Percentiles rank a stretch among this genome's conserved stretches.
These are phyloP conservation scores for Striga hermonthica DNA, from an alignment of 305 asterid species.

Conservation along the genomic window DNA sequence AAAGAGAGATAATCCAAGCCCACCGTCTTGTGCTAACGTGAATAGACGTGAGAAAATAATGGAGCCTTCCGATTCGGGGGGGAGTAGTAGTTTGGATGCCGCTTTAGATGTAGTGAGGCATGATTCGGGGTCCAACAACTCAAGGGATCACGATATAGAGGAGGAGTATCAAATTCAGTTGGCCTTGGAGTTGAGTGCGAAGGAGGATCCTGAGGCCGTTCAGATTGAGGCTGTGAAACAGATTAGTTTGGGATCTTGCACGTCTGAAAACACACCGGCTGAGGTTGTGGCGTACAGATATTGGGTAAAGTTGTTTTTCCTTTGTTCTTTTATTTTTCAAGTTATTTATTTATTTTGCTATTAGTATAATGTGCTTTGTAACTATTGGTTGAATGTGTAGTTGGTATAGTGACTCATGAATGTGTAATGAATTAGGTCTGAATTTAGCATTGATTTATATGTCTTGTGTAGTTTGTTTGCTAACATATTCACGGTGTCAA, in stretches of 20 bases:
- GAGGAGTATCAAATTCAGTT: constrained; percentile 92
- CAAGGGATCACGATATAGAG: constrained; percentile 81
- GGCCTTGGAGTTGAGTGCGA: constrained; percentile 92
- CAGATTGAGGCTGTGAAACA: constrained; percentile 98
- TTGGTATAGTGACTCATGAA: not conserved
- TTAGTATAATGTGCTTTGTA: not conserved
- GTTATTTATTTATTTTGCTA: not conserved
- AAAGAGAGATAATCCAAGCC: constrained; percentile 52
- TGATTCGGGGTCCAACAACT: constrained; percentile 59
- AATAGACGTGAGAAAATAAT: constrained; percentile 40
- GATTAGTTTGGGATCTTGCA: constrained; percentile 84
- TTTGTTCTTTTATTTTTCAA: not conserved
- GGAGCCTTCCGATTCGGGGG: constrained; percentile 70
- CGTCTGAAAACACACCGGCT: constrained; percentile 71
- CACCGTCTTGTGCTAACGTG: constrained; percentile 66
- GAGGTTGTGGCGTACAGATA: constrained; percentile 82
- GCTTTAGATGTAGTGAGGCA: constrained; percentile 58
- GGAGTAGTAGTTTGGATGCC: constrained; percentile 67
- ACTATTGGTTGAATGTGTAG: not conserved
- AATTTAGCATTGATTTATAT: not conserved
- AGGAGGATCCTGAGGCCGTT: constrained; percentile 98
- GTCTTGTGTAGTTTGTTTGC: constrained; percentile 11
- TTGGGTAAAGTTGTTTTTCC: constrained; percentile 57
- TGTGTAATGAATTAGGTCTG: not conserved
- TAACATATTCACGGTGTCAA: not conserved